A percentile compares a stretch with the other conserved stretches of the same genome.
Conservation (phyloP, 805 yeast genomes). For the Candida germanica region DNA sequence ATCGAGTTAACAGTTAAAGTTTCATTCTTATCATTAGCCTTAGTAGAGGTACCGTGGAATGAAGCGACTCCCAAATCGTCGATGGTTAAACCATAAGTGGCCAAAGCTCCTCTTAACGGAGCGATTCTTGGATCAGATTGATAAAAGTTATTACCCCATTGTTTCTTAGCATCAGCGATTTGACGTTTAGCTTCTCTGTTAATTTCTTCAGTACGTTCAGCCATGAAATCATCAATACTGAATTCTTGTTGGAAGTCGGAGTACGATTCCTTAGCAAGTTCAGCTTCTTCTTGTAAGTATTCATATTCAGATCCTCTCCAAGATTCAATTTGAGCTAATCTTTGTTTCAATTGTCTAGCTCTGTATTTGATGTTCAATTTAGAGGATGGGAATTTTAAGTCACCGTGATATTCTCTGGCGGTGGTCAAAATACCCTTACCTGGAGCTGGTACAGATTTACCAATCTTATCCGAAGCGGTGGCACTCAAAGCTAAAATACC, state of each 20-base stretch:
- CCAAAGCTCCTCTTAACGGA: slow-evolving; percentile 95
- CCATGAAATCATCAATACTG: slow-evolving; percentile 48
- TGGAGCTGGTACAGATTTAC: slow-evolving; percentile 99
- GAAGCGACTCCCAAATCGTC: slow-evolving; percentile 97
- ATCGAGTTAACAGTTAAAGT: slow-evolving; percentile 84
- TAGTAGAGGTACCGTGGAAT: slow-evolving; percentile 98
- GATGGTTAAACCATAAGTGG: slow-evolving; percentile 85
- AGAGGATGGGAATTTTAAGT: slow-evolving; percentile 73
- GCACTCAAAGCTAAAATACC: slow-evolving; percentile 93
- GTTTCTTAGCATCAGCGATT: slow-evolving; percentile 81
- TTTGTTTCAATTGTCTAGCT: slow-evolving; percentile 79
- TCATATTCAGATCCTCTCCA: slow-evolving; percentile 86
- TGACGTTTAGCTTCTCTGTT: slow-evolving; percentile 82
- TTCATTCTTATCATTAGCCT: slow-evolving; percentile 98
- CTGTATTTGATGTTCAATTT: slow-evolving; percentile 90
- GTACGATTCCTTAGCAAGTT: slow-evolving; percentile 49
- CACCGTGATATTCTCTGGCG: slow-evolving; percentile 89
- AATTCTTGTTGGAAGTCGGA: slow-evolving; percentile 51
- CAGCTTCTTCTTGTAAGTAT: slow-evolving; percentile 68
- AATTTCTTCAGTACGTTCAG: slow-evolving; percentile 86
- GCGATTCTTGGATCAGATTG: slow-evolving; percentile 89
- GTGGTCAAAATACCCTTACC: slow-evolving; percentile 99
- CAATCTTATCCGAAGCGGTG: slow-evolving; percentile 97
- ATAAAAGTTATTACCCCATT: slow-evolving; percentile 96
- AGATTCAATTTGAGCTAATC: slow-evolving; percentile 69